Evolutionary conservation across 441 rosid genomes (phyloP), one percentile per base, ranked within the genome.

Genomic region (Adansonia gregorii): DNA sequence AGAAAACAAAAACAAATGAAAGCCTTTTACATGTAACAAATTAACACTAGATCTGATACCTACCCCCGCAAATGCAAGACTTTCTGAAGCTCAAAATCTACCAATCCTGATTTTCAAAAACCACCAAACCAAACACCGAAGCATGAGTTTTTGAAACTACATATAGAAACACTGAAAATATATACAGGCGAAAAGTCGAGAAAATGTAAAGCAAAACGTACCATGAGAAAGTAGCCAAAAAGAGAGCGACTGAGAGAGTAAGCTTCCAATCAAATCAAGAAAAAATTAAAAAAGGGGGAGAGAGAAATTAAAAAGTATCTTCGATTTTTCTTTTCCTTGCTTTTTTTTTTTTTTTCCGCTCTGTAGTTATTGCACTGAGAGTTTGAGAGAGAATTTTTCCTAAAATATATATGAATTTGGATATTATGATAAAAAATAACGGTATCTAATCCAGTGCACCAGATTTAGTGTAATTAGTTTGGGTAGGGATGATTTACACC

Each of bases 1-100:
- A 72, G 48, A 8, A 82, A 58, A 49, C 39, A 67, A 17, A 63
- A 60, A 12, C 1, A 9, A 77, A 54, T 52, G 8, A 51, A 55
- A 27, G 9, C 45, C 2, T n/a, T 10, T 52, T 10, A 51, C 24
- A 76, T 19, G 20, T 68, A 73, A 39, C 51, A 17, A 63, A 63
- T 67, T 63, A 63, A 52, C 48, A 74, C 81, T 86, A 90, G 97
- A 92, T 94, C 98, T 94, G 90, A 51, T 75, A 82, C 85, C 74
- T 83, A 88, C 88, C 89, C 89, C 74, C 56, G 74, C 56, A 74
- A 89, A 82, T 70, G 90, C 70, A 83, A 63, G 69, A 68, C 64
- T 67, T 79, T 75, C 52, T 35, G 73, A 59, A 73, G 71, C 75
- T 75, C 82, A 86, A 88, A 35, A 87, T 80, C 86, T 86, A 83